A percentile compares a stretch with the other conserved stretches of the same genome.
These are phyloP conservation scores for Fraxinus pennsylvanica DNA, from an alignment of 257 asterid species.

Conservation along the genomic window DNA sequence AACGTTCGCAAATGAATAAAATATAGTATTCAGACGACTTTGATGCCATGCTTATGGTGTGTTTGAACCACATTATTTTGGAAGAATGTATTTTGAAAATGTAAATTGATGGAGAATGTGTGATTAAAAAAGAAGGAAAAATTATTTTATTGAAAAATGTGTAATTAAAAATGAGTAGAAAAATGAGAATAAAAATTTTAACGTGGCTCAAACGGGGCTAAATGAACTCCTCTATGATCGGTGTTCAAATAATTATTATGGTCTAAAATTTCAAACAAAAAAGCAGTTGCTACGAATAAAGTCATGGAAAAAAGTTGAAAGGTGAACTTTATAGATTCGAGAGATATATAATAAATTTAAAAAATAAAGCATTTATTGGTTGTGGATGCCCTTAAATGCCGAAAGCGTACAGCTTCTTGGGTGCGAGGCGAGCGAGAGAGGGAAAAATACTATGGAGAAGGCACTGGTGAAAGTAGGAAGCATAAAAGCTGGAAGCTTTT, in stretches of 20 bases:
- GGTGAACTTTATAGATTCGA: neutral
- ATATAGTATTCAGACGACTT: too few relatives aligned
- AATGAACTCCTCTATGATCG: too few relatives aligned
- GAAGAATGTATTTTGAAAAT: too few relatives aligned
- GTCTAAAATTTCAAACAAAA: neutral
- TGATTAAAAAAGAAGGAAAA: too few relatives aligned
- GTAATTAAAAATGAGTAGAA: too few relatives aligned
- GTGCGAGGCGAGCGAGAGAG: neutral
- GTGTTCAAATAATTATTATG: neutral
- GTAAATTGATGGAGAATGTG: too few relatives aligned
- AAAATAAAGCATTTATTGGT: neutral
- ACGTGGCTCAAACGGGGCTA: too few relatives aligned
- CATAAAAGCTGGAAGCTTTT: slow-evolving; percentile 68
- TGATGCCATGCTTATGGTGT: too few relatives aligned
- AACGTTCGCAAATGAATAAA: too few relatives aligned
- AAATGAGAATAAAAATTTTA: too few relatives aligned
- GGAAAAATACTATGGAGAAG: slow-evolving; percentile 51
- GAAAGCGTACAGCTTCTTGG: slow-evolving; percentile 19
- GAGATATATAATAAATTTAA: neutral
- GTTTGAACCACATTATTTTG: too few relatives aligned
- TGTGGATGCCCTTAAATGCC: neutral
- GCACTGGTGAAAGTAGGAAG: slow-evolving; percentile 64
- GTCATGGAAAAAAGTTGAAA: neutral
- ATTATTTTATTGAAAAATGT: too few relatives aligned
- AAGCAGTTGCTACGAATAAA: neutral